Base-by-base conservation (phyloP, 164 flowering plant species). In the Buxus sempervirens region DNA sequence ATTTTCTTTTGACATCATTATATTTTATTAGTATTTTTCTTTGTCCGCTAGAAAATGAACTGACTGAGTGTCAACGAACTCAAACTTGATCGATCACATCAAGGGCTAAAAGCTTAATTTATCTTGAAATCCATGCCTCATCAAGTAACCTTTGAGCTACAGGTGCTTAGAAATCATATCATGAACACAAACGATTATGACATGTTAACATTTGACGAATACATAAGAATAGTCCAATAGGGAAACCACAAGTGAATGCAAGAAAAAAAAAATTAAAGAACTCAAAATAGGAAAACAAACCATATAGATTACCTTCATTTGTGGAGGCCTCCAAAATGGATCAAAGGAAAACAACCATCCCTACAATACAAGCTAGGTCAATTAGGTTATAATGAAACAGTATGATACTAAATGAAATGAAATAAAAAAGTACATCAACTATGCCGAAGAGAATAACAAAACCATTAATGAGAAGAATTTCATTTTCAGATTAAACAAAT, bases 321-420 rank as follows among this genome's bases (percentile, higher is more conserved):
- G 96, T 41, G 88, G 85, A 72, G 96, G 90, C 80, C 80, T 80
- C 92, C 92, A 89, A 69, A 86, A 89, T 24, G 90, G 96, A 74
- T 87, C 92, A 73, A 87, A 85, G 9, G 84, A 76, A 72, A 89
- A 89, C 69, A 89, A 74, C 96, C 96, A 89, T n/a, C 92, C 96
- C 92, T 89, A 69, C 10, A 54, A 59, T 1, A 3, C 55, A 65
- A 19, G 9, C 18, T 27, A 41, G 53, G 64, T 45, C n/a, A n/a
- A n/a, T 65, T 49, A 41, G 22, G 32, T 12, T n/a, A 28, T 12
- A 9, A 15, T 25, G 28, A 32, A 32, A 3, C 10, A 38, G 16
- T 12, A 28, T n/a, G 25, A 36, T 21, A 12, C 24, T 62, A 18
- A 38, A 4, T 5, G 9, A 24, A 20, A 61, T 36, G 22, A 23